Conservation (phyloP, 2,329 filamentous ascomycete genomes). For the Mycogone perniciosa region DNA sequence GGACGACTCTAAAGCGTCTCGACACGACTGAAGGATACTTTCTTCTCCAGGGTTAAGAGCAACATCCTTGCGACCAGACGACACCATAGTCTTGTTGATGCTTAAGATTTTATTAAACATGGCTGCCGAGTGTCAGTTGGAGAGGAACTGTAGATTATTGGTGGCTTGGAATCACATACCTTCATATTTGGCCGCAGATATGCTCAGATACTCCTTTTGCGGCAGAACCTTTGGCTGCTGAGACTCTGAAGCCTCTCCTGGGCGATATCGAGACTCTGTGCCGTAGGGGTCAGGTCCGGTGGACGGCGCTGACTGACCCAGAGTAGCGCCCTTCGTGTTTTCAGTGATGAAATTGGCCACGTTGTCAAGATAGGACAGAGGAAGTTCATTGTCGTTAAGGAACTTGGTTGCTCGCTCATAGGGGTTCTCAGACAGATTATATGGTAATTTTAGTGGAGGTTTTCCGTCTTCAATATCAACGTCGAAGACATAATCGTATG, state of each 20-base stretch:
- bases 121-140: constrained; percentile 35
- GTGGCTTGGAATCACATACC: constrained; percentile 27
- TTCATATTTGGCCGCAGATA: constrained; percentile 65
- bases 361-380: constrained; percentile 80
- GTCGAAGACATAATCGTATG: constrained; percentile 95
- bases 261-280: constrained; percentile 70
- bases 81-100: constrained; percentile 66
- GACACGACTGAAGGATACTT: constrained; percentile 53
- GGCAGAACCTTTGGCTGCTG: constrained; percentile 59
- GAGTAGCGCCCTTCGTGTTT: constrained; percentile 79
- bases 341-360: constrained; percentile 87
- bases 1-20: constrained; percentile 55
- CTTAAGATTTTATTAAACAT: constrained; percentile 72
- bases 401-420: constrained; percentile 91
- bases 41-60: constrained; percentile 70
- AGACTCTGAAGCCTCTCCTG: constrained; percentile 44
- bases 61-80: constrained; percentile 64
- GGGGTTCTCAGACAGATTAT: constrained; percentile 85
- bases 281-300: constrained; percentile 67
- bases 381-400: constrained; percentile 80
- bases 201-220: constrained; percentile 71
- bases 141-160: neutral
- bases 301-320: constrained; percentile 56
- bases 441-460: constrained; percentile 87
- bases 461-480: constrained; percentile 95